These are phyloP conservation scores for Brassica hybrid DNA, from an alignment of 441 rosid species.

Conservation along the genomic window DNA sequence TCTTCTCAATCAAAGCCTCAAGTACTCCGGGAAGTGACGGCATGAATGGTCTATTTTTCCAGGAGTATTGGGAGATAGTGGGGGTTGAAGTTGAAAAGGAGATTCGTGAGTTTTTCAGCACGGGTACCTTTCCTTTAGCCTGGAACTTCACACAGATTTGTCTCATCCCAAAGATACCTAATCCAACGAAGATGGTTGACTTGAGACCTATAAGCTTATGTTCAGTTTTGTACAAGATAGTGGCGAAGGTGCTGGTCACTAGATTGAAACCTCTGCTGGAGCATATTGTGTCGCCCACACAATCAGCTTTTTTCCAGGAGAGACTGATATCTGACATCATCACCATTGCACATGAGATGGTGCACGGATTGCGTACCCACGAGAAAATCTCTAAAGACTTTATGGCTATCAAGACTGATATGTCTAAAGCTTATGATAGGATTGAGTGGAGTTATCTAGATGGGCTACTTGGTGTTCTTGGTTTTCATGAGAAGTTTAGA, in stretches of 20 bases:
- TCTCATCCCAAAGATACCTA: background rate
- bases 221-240: background rate
- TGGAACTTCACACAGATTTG: background rate
- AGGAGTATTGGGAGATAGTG: background rate
- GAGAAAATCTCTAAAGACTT: background rate
- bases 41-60: background rate
- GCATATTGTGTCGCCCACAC: background rate
- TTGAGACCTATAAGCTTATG: background rate
- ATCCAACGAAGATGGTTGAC: background rate
- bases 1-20: background rate
- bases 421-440: too few relatives aligned
- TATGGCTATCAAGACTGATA: too few relatives aligned
- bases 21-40: background rate
- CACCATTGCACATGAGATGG: background rate
- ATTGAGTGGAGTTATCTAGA: too few relatives aligned
- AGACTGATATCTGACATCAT: background rate
- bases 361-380: background rate
- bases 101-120: background rate
- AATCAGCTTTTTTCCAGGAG: background rate
- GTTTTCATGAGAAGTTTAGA: too few relatives aligned
- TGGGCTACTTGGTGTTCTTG: too few relatives aligned
- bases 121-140: background rate
- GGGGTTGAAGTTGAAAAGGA: background rate
- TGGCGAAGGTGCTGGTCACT: background rate
- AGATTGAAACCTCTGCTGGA: background rate